Evolutionary conservation across 2,329 filamentous ascomycete species (phyloP), one percentile per base, ranked within the genome.

Genomic region (Aspergillus cejpii): DNA sequence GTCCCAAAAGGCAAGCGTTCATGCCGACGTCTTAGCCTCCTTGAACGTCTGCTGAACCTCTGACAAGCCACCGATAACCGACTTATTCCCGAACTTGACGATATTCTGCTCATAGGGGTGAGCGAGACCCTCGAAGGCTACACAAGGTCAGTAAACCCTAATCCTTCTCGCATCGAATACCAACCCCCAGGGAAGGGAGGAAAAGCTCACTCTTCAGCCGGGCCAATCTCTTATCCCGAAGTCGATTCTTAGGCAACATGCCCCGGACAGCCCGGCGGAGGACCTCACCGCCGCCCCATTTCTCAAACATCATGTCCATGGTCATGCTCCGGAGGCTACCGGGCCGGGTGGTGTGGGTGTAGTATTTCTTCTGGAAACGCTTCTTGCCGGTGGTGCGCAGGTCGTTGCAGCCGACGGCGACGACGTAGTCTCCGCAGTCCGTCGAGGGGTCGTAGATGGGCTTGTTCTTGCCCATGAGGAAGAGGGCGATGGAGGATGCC

Each of bases 401-500:
- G 38, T 91, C 83, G 31, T 85, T 79, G 74, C 92, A 97, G 67
- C 89, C 84, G 28, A 87, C 87, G 41, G 92, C 90, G 1, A 98
- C 91, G 10, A 98, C 90, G 69, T 98, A 98, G 80, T 98, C 92
- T 58, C 92, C 92, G 77, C 92, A 97, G 76, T 98, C 92, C 50
- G 90, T 96, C 17, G 89, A 95, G 1, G 92, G 92, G 71, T 97
- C 87, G 74, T 83, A 98, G 68, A 92, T 95, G 17, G 92, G 92
- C 74, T 98, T 98, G 78, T 98, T 85, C 77, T 98, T 98, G 72
- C 92, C 92, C 90, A 97, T 96, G 41, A 96, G 81, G 49, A 87
- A 76, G 43, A 84, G 75, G 50, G 90, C 91, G 67, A 96, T 95
- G 52, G 85, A 82, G 42, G 85, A 88, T 50, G 91, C 91, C 41